phyloP scores from a whole-genome alignment of 2,329 filamentous ascomycete genomes.

The Penicillium vulpinum region DNA sequence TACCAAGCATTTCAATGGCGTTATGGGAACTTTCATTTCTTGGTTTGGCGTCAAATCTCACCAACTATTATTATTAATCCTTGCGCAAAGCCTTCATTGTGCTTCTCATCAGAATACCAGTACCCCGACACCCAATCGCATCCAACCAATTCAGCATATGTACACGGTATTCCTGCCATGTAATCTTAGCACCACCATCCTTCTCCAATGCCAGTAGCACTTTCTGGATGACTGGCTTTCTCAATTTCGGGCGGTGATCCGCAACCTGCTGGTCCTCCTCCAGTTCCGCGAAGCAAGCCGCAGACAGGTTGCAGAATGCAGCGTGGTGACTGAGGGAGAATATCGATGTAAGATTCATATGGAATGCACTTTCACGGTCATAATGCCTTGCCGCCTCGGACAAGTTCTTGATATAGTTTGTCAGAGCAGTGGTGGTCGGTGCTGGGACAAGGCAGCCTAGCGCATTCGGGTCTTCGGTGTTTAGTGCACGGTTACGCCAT shows the following conservation, averaged over 20 bases:
- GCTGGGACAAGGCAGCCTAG: conserved; percentile 54
- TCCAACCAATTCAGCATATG: conserved; percentile 70
- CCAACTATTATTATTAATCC: conserved; percentile 20
- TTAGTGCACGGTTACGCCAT: conserved; percentile 74
- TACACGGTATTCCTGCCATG: conserved; percentile 73
- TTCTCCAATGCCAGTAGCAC: conserved; percentile 64
- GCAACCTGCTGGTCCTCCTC: conserved; percentile 46
- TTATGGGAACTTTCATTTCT: not conserved
- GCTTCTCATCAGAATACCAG: conserved; percentile 72
- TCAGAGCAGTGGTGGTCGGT: conserved; percentile 47
- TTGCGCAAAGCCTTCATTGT: conserved; percentile 75
- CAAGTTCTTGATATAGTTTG: conserved; percentile 43
- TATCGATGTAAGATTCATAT: conserved; percentile 39
- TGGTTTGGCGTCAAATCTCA: not conserved
- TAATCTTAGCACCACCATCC: conserved; percentile 65
- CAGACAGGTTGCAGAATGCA: conserved; percentile 48
- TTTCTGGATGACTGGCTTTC: conserved; percentile 65
- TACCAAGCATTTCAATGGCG: conserved; percentile 16
- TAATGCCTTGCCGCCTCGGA: conserved; percentile 37
- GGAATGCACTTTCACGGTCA: conserved; percentile 33
- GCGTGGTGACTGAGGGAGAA: conserved; percentile 53
- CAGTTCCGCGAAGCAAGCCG: conserved; percentile 49
- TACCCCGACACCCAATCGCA: conserved; percentile 62
- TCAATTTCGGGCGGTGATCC: conserved; percentile 27
- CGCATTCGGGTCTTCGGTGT: conserved; percentile 61